Base-by-base conservation (phyloP, 2,329 filamentous ascomycete species). In the Epichloe hybrida region DNA sequence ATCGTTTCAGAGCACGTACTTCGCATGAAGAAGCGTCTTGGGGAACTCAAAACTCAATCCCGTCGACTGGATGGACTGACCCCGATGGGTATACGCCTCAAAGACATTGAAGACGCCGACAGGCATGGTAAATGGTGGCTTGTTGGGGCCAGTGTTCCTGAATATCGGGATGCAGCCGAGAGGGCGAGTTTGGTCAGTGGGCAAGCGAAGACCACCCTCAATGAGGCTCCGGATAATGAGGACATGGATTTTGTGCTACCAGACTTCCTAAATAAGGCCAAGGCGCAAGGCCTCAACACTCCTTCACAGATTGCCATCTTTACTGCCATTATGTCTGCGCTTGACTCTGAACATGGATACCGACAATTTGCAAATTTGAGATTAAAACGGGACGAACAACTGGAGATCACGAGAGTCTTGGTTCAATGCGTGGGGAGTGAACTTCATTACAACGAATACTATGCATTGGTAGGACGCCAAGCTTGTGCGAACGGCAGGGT, bases 51-150 rank as follows among this genome's bases (percentile, higher is more conserved):
- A 44, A 65, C 66, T 8, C 71, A 69, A 48, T 63, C 62, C 68
- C 70, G 59, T 65, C 72, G 60, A 78, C 72, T 86, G 52, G 88
- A 88, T 56, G 82, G 84, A 7, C 84, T 80, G 3, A 87, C 94
- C 53, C 88, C 93, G 4, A 75, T 98, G 53, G 81, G 88, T 9
- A 83, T 96, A 52, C 82, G 86, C 11, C 74, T 96, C 4, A 74
- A 77, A 38, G 93, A 98, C 61, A 87, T 98, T 48, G 81, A 81
- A 55, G 80, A 90, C 54, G 84, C 84, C 0, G 86, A 91, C 40
- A 91, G 86, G 63, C 86, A 84, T 62, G 93, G 93, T 0, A 96
- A 95, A 70, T 98, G 93, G 93, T 98, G 93, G 93, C 79, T 97
- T 20, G 87, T 97, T 5, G 93, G 93, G 48, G 91, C 93, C 17